Conservation (phyloP, 1,284 basidiomycete genomes). For the Bondarzewia mesenterica region DNA sequence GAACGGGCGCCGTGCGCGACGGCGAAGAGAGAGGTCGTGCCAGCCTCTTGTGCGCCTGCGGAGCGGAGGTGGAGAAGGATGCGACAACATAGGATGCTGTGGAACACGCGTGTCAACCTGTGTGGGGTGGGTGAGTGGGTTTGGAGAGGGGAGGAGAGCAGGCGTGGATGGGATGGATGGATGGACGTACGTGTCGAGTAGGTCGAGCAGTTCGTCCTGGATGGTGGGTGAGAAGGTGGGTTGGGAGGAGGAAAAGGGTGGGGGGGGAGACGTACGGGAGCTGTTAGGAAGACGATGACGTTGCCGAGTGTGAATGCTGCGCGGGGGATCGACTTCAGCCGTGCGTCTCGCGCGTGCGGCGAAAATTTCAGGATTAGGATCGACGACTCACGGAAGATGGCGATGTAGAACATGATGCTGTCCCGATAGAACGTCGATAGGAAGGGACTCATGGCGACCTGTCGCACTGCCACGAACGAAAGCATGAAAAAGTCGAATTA, state of each 20-base stretch:
- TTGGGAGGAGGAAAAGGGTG: too few species aligned
- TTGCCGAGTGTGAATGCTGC: not conserved
- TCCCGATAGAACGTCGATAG: not conserved
- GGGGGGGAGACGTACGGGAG: not conserved
- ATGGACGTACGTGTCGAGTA: not conserved
- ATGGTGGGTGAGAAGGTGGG: too few species aligned
- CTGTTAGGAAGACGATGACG: not conserved
- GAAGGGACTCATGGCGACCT: not conserved
- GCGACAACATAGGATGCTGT: not conserved
- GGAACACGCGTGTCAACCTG: not conserved
- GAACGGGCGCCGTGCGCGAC: not conserved
- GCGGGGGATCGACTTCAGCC: not conserved
- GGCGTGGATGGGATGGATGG: too few species aligned
- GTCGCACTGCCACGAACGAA: not conserved
- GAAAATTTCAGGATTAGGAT: too few species aligned
- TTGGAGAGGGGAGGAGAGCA: too few species aligned
- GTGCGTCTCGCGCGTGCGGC: not conserved
- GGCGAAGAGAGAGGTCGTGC: not conserved
- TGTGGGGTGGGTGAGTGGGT: not conserved
- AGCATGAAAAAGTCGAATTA: not conserved
- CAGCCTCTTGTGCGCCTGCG: not conserved
- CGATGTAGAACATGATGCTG: constrained; percentile 1
- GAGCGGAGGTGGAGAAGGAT: constrained; percentile 1
- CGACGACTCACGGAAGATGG: not conserved
- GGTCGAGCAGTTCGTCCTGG: not conserved